phyloP scores from a whole-genome alignment of 805 yeast genomes.

The Komagataella pseudopastoris region DNA sequence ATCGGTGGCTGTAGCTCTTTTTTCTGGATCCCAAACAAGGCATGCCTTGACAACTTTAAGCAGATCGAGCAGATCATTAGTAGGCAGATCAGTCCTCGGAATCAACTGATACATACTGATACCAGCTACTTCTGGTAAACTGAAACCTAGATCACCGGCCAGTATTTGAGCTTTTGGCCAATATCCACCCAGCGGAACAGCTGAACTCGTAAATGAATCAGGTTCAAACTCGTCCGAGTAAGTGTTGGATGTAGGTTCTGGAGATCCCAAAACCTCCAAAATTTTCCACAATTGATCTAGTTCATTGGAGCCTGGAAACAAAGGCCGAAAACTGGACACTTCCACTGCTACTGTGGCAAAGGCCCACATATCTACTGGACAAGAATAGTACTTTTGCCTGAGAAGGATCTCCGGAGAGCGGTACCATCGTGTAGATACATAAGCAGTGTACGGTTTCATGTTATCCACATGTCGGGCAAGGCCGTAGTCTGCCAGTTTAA shows the following conservation, averaged over 20 bases:
- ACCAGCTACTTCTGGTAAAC: conserved; percentile 44
- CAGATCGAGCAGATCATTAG: conserved; percentile 21
- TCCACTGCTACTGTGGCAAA: conserved; percentile 73
- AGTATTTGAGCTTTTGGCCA: conserved; percentile 55
- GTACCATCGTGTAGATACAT: conserved; percentile 80
- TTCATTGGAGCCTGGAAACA: conserved; percentile 76
- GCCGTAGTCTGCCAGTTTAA: conserved; percentile 74
- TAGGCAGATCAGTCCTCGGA: conserved; percentile 26
- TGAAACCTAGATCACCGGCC: conserved; percentile 39
- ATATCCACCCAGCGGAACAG: conserved; percentile 47
- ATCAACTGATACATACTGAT: conserved; percentile 29
- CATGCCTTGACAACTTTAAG: conserved; percentile 33
- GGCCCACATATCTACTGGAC: conserved; percentile 77
- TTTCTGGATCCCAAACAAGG: conserved; percentile 67
- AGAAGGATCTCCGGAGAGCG: conserved; percentile 71
- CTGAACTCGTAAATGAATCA: conserved; percentile 6
- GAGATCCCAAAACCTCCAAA: conserved; percentile 61
- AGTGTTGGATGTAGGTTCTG: conserved; percentile 20
- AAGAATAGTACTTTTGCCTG: conserved; percentile 47
- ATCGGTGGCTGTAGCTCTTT: conserved; percentile 37
- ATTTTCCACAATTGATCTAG: conserved; percentile 67
- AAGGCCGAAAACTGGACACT: conserved; percentile 56
- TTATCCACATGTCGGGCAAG: conserved; percentile 49
- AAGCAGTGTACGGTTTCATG: conserved; percentile 49
- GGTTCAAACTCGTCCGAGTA: conserved; percentile 5